Evolutionary conservation across 345 rosid genomes (phyloP), one percentile per base, ranked within the genome.

Genomic region (Bruguiera gymnorhiza): DNA sequence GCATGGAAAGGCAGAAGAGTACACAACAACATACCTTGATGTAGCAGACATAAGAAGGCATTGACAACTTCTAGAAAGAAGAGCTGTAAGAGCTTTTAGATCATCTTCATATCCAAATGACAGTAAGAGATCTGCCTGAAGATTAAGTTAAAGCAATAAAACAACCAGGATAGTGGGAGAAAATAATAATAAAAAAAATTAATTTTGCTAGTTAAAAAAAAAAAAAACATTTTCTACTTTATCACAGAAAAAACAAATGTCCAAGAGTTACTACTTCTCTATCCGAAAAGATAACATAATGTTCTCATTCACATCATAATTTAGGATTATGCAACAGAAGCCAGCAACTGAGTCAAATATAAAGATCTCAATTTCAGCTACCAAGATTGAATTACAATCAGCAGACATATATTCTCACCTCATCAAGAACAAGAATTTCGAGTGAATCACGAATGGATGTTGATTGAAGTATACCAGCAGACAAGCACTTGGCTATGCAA

Each of bases 21-120:
- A 43, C 16, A 43, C 50, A 43, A 20, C n/a, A 61, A 66, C 76
- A 55, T 30, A 92, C 99, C 97, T 89, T 36, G 97, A 83, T 50
- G 99, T 94, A 60, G 99, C 99, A 75, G 99, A 94, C 96, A 94
- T 88, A 62, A 94, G 97, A 72, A 94, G 97, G 69, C 96, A 85
- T 65, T 92, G 99, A 76, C 97, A 94, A 63, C 89, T 82, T 74
- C 83, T 89, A 52, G 99, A 96, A 66, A 91, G 59, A 61, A 84
- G 77, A 70, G 93, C 73, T 43, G 90, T 86, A 65, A 94, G 87
- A 74, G 92, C 84, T 71, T 87, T 87, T 50, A 94, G 84, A 92
- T 94, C 96, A 78, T 86, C 93, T 85, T 84, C 98, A 75, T 87
- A 91, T 43, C 97, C 97, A 82, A 85, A 94, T 23, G 94, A 89